phyloP scores from a whole-genome alignment of 345 rosid genomes.

The Conringia planisiliqua region DNA sequence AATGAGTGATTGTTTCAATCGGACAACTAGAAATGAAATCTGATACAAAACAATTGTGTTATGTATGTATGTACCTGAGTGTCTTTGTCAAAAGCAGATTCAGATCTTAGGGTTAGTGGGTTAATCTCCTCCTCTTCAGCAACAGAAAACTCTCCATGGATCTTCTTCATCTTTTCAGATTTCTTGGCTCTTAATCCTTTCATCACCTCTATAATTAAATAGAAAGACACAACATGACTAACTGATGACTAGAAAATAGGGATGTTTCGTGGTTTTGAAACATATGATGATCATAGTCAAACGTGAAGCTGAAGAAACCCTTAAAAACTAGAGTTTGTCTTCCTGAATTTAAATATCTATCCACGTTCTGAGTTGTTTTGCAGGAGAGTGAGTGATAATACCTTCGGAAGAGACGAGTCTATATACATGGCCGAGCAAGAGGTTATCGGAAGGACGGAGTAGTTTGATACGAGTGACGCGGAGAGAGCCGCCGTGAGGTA shows the following conservation, averaged over 20 bases:
- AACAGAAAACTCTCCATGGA: constrained; percentile 25
- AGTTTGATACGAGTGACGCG: constrained; percentile 37
- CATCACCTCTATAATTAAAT: constrained; percentile 27
- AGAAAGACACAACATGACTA: not conserved
- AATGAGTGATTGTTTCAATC: not conserved
- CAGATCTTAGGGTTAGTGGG: constrained; percentile 34
- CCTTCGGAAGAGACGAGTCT: constrained; percentile 34
- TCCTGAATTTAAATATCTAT: not conserved
- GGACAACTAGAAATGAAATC: not conserved
- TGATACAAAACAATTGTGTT: not conserved
- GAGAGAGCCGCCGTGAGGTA: constrained; percentile 39
- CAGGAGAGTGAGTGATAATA: not conserved
- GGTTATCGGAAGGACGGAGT: constrained; percentile 33
- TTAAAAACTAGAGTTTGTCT: not conserved
- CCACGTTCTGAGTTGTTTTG: not conserved
- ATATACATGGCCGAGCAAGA: constrained; percentile 36
- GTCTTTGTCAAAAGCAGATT: constrained; percentile 23
- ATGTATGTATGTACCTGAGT: constrained; percentile 17
- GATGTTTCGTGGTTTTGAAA: not conserved
- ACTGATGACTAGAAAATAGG: not conserved
- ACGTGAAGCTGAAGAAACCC: not conserved
- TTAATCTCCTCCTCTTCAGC: constrained; percentile 30
- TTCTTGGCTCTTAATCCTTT: constrained; percentile 36
- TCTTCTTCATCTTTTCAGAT: constrained; percentile 30
- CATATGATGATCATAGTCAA: not conserved